Conservation (phyloP, 768 basidiomycete genomes). For the Mycena rebaudengoi region DNA sequence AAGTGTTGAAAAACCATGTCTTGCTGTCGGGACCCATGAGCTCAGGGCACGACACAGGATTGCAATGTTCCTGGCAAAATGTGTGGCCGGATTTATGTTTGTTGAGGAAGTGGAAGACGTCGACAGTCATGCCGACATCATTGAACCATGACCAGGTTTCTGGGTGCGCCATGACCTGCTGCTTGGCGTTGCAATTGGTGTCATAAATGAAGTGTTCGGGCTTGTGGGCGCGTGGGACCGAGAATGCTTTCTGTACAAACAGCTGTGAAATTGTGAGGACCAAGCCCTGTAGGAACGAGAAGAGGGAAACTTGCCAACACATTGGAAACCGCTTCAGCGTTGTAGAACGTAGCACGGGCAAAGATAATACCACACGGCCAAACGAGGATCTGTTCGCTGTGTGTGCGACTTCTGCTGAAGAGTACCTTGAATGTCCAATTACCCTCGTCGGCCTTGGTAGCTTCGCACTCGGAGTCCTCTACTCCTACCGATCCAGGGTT, state of each 20-base stretch:
- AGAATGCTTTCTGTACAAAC: constrained; percentile 25
- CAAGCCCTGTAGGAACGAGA: too few relatives aligned
- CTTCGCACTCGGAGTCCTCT: too few relatives aligned
- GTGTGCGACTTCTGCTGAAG: constrained; percentile 21
- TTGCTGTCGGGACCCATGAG: constrained; percentile 1
- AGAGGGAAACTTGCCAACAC: constrained; percentile 16
- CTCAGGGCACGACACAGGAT: constrained; percentile 7
- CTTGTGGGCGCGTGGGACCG: constrained; percentile 32
- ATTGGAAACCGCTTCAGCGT: constrained; percentile 27
- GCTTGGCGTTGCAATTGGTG: constrained; percentile 13
- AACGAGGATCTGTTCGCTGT: constrained; percentile 28
- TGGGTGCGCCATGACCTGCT: constrained; percentile 5
- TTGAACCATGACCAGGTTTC: constrained; percentile 4
- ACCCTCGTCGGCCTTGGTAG: too few relatives aligned
- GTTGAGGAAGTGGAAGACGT: constrained; percentile 21
- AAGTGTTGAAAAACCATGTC: constrained; percentile 42
- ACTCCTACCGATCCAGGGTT: too few relatives aligned
- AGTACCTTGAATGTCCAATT: constrained; percentile 19
- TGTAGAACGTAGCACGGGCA: constrained; percentile 24
- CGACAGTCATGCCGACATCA: constrained; percentile 15
- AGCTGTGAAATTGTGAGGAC: neutral
- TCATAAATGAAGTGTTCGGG: constrained; percentile 32
- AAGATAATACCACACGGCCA: constrained; percentile 30
- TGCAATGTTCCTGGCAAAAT: constrained; percentile 18
- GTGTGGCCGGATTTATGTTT: constrained; percentile 13